These are phyloP conservation scores for Novakomyces olei DNA, from an alignment of 805 yeast genomes.

Conservation along the genomic window DNA sequence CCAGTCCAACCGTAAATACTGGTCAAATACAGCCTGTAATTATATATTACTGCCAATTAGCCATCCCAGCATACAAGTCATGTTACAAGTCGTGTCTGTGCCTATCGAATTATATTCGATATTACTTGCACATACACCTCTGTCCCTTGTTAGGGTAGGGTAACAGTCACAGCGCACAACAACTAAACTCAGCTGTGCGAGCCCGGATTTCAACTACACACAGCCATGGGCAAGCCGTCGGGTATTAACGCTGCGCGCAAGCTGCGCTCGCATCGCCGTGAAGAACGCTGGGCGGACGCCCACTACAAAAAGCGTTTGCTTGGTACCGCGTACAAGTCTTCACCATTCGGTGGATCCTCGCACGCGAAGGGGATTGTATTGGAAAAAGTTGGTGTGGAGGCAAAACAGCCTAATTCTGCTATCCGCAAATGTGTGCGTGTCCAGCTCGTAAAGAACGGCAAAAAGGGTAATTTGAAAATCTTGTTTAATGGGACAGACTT, in stretches of 20 bases:
- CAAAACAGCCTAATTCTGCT: slow-evolving; percentile 99
- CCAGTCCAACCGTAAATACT: no score
- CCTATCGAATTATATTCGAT: no score
- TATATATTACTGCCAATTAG: no score
- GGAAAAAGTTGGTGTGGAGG: slow-evolving; percentile 98
- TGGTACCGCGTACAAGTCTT: slow-evolving; percentile 98
- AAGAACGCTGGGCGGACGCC: slow-evolving; percentile 99
- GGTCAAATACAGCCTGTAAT: no score
- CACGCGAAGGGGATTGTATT: slow-evolving; percentile 99
- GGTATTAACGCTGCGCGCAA: slow-evolving; percentile 99
- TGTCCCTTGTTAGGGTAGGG: no score
- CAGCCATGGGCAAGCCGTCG: slow-evolving; percentile 28
- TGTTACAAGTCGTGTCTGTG: no score
- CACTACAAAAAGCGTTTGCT: slow-evolving; percentile 95
- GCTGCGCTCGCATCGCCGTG: slow-evolving; percentile 98
- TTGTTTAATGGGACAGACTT: no score
- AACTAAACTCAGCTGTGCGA: no score
- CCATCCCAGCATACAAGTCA: no score
- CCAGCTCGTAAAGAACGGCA: slow-evolving; percentile 98
- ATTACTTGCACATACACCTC: no score
- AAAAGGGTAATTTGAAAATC: slow-evolving; percentile 38
- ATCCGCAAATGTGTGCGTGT: slow-evolving; percentile 99
- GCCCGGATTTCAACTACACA: no score
- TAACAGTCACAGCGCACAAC: no score
- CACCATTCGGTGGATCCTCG: slow-evolving; percentile 99